phyloP scores from a whole-genome alignment of 2,329 filamentous ascomycete species.

The Beauveria scarabaeidicola region DNA sequence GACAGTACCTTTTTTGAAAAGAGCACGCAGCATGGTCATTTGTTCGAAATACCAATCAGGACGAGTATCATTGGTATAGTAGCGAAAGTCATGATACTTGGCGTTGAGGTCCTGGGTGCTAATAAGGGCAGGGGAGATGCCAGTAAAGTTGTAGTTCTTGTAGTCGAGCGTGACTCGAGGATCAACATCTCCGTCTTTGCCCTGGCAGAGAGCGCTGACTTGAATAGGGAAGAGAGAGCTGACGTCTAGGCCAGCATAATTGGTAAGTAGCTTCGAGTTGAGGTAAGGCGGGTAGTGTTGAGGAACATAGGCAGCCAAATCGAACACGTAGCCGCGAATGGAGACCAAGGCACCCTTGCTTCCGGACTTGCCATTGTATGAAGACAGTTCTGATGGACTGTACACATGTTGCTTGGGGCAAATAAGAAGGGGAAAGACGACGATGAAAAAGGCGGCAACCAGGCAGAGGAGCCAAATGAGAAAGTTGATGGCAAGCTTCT shows the following conservation, averaged over 20 bases:
- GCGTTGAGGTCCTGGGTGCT: slow-evolving; percentile 62
- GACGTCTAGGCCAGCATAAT: slow-evolving; percentile 84
- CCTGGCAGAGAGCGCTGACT: slow-evolving; percentile 83
- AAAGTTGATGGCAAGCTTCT: slow-evolving; percentile 96
- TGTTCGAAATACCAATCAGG: slow-evolving; percentile 91
- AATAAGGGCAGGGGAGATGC: slow-evolving; percentile 52
- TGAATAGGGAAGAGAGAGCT: slow-evolving; percentile 87
- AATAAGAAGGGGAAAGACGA: slow-evolving; percentile 77
- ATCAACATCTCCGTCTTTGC: slow-evolving; percentile 56
- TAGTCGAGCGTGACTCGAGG: slow-evolving; percentile 78
- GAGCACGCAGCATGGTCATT: slow-evolving; percentile 66
- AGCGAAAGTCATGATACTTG: slow-evolving; percentile 88
- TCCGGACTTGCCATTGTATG: slow-evolving; percentile 63
- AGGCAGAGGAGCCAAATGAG: slow-evolving; percentile 86
- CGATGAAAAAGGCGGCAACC: slow-evolving; percentile 77
- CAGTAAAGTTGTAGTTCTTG: slow-evolving; percentile 64
- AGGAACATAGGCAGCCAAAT: slow-evolving; percentile 65
- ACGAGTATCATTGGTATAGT: slow-evolving; percentile 70
- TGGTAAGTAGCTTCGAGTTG: slow-evolving; percentile 54
- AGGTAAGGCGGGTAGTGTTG: slow-evolving; percentile 61
- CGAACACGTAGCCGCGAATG: slow-evolving; percentile 83
- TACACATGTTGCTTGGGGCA: slow-evolving; percentile 89
- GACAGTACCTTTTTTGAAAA: slow-evolving; percentile 79
- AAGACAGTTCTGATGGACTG: slow-evolving; percentile 65
- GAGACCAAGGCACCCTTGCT: slow-evolving; percentile 57